phyloP scores from a whole-genome alignment of 257 asterid species.

The Paraleonurus japonicus region DNA sequence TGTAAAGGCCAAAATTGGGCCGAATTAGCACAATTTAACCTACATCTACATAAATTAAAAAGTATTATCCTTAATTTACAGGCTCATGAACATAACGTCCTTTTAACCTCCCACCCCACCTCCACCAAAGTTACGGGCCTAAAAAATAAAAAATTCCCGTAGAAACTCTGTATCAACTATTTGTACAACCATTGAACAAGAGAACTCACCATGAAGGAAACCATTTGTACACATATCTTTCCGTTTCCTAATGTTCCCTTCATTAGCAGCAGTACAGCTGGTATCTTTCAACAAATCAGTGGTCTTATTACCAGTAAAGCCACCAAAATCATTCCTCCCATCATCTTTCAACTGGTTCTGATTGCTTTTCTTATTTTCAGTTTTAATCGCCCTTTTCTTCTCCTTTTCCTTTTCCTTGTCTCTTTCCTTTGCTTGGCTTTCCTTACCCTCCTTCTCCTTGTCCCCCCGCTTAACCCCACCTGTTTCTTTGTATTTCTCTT shows the following conservation, averaged over 20 bases:
- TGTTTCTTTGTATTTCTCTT: conserved; percentile 43
- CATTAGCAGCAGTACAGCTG: conserved; percentile 33
- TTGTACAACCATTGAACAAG: conserved; percentile 2
- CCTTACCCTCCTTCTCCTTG: conserved; percentile 43
- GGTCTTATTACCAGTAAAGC: conserved; percentile 27
- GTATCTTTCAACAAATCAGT: conserved; percentile 32
- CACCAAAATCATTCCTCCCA: conserved; percentile 29
- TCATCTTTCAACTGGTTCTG: conserved; percentile 24
- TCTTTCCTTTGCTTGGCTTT: conserved; percentile 40
- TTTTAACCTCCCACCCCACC: too few species aligned
- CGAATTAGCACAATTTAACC: too few species aligned
- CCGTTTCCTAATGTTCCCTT: conserved; percentile 52
- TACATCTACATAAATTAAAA: too few species aligned
- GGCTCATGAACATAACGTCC: too few species aligned
- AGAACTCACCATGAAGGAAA: conserved; percentile 67
- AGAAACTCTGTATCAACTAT: background rate
- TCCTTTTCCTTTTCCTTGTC: conserved; percentile 30
- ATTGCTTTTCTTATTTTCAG: conserved; percentile 39
- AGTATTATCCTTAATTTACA: too few species aligned
- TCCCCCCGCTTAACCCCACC: conserved; percentile 34
- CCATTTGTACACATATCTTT: conserved; percentile 57
- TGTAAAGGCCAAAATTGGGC: too few species aligned
- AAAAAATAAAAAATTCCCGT: too few species aligned
- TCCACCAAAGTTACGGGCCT: too few species aligned
- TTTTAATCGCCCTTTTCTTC: conserved; percentile 33